Evolutionary conservation across 805 yeast species (phyloP).

Genomic region (Zygoascus biomembranicola): DNA sequence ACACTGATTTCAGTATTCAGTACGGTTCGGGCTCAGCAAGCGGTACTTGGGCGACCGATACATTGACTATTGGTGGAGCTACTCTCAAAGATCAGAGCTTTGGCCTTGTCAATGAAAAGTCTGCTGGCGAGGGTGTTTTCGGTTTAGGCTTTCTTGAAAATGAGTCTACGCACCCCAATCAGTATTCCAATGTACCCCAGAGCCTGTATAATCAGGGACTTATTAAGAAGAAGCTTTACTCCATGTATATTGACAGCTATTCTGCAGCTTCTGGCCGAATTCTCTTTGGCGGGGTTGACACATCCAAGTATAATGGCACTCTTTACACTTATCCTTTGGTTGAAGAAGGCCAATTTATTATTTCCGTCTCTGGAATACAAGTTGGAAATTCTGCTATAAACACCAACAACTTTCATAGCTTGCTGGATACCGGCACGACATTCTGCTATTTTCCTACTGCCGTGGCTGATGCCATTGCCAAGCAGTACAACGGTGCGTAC

Average conservation of each 20-base stretch:
- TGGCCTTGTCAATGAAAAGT: conserved; percentile 2
- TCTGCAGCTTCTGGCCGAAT: conserved; percentile 28
- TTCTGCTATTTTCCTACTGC: conserved; percentile 13
- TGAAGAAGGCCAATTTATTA: conserved; percentile 10
- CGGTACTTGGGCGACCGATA: conserved; percentile 56
- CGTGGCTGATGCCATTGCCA: conserved; percentile 5
- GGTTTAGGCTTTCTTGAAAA: conserved; percentile 17
- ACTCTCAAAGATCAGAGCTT: background rate
- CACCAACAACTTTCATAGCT: conserved; percentile 1
- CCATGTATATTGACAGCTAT: conserved; percentile 35
- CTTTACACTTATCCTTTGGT: conserved; percentile 24
- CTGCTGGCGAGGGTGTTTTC: conserved; percentile 4
- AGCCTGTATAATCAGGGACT: conserved; percentile 42
- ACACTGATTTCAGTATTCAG: background rate
- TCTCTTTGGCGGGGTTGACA: conserved; percentile 16
- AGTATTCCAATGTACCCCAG: conserved; percentile 58
- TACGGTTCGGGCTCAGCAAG: conserved; percentile 3
- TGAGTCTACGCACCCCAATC: conserved; percentile 17
- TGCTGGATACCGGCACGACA: conserved; percentile 17
- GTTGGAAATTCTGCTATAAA: conserved; percentile 9
- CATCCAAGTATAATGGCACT: conserved; percentile 9
- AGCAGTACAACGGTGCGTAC: background rate
- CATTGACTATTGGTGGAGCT: conserved; percentile 40
- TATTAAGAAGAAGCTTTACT: conserved; percentile 36
- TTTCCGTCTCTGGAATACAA: conserved; percentile 3